phyloP scores from a whole-genome alignment of 148 eudicot species.

The Camellia lanceoleosa region DNA sequence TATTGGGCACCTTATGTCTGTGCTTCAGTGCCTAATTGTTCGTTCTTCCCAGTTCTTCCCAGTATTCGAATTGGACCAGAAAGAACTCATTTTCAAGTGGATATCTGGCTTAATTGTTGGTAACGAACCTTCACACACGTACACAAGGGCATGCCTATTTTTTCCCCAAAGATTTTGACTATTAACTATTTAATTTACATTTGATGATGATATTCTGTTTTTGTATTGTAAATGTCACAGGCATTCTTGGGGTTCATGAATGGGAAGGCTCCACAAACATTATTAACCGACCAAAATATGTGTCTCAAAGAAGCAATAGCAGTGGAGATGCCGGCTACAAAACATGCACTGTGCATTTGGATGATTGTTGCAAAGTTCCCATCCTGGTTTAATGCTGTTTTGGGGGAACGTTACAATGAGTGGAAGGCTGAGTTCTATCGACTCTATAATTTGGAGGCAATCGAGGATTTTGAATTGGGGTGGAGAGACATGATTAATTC shows the following conservation, averaged over 20 bases:
- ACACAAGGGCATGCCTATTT: neutral
- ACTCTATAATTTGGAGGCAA: slow-evolving; percentile 68
- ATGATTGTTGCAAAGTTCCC: slow-evolving; percentile 84
- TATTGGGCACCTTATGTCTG: neutral
- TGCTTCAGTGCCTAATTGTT: neutral
- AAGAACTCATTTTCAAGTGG: slow-evolving; percentile 8
- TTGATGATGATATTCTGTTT: slow-evolving; percentile 7
- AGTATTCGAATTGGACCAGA: neutral
- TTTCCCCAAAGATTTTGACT: neutral
- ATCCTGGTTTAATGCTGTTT: slow-evolving; percentile 91
- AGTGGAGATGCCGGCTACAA: slow-evolving; percentile 82
- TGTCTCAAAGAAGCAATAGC: slow-evolving; percentile 86
- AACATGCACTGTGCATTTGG: slow-evolving; percentile 97
- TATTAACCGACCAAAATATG: slow-evolving; percentile 88
- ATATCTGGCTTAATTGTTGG: neutral
- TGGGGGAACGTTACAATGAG: slow-evolving; percentile 87
- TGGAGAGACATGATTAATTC: slow-evolving; percentile 86
- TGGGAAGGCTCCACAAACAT: slow-evolving; percentile 79
- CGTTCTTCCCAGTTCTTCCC: slow-evolving; percentile 1
- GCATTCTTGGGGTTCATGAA: slow-evolving; percentile 75
- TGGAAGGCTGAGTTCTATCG: slow-evolving; percentile 92
- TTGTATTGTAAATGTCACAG: slow-evolving; percentile 35
- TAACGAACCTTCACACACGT: neutral
- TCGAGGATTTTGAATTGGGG: slow-evolving; percentile 84
- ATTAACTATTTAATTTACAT: neutral